Evolutionary conservation across 495 filamentous ascomycete genomes (phyloP).

Genomic region (Cenococcum geophilum): DNA sequence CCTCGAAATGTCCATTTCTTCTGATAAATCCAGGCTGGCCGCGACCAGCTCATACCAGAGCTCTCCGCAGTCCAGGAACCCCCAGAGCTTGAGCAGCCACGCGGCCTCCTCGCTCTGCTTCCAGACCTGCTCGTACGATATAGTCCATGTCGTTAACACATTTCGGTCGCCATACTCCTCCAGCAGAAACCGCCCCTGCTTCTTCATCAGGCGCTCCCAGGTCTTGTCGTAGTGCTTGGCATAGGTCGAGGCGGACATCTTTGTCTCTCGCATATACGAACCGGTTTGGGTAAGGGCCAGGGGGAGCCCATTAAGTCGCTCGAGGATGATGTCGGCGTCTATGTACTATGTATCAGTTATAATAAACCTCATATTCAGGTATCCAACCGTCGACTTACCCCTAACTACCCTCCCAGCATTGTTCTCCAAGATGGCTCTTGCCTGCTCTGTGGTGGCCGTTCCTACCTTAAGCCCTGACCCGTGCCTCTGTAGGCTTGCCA

Average conservation of each 20-base stretch:
- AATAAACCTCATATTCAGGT: background rate
- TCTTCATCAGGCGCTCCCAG: conserved; percentile 8
- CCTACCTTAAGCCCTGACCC: conserved; percentile 14
- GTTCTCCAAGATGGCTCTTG: conserved; percentile 17
- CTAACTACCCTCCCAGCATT: conserved; percentile 8
- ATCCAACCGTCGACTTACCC: background rate
- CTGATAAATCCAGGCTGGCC: background rate
- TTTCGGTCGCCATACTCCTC: conserved; percentile 12
- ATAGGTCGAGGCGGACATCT: conserved; percentile 3
- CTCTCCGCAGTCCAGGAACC: conserved; percentile 7
- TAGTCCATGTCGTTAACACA: conserved; percentile 16
- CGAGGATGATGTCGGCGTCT: conserved; percentile 2
- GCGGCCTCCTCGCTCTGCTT: conserved; percentile 9
- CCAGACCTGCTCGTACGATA: conserved; percentile 10
- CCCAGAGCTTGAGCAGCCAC: conserved; percentile 14
- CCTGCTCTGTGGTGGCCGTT: conserved; percentile 22
- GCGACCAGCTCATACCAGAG: conserved; percentile 12
- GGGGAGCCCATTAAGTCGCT: conserved; percentile 25
- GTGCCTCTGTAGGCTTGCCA: conserved; percentile 14
- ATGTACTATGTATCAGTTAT: conserved; percentile 1
- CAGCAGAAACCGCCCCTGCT: conserved; percentile 2
- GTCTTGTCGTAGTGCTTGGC: conserved; percentile 8
- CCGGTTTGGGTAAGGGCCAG: conserved; percentile 30
- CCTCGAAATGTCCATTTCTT: conserved; percentile 5
- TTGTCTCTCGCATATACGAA: conserved; percentile 18